These are phyloP conservation scores for Diatrype stigma DNA, from an alignment of 2,329 filamentous ascomycete genomes.

Conservation along the genomic window DNA sequence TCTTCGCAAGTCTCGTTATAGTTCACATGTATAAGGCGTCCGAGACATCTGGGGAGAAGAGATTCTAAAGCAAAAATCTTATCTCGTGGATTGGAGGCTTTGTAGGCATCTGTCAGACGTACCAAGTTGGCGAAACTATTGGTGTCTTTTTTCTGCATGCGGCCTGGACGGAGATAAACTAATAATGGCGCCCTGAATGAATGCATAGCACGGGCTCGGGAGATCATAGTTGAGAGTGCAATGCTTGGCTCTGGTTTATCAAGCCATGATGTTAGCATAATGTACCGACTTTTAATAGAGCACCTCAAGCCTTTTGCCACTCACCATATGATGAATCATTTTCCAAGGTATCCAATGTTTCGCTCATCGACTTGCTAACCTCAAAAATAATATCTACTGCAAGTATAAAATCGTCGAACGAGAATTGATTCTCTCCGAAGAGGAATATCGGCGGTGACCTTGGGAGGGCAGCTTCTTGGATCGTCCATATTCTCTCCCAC, in stretches of 20 bases:
- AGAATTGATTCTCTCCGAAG: constrained; percentile 1
- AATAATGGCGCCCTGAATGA: too few relatives aligned
- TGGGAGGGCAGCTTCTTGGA: constrained; percentile 5
- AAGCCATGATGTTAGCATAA: too few relatives aligned
- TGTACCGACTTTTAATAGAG: too few relatives aligned
- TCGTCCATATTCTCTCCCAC: constrained; percentile 8
- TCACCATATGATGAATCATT: not conserved
- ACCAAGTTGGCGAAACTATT: not conserved
- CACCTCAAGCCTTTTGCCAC: too few relatives aligned
- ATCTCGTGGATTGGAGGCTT: constrained; percentile 2
- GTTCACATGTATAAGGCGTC: not conserved
- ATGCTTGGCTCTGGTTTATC: too few relatives aligned
- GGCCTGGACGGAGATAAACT: not conserved
- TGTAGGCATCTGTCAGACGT: not conserved
- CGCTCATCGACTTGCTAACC: not conserved
- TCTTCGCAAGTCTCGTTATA: constrained; percentile 1
- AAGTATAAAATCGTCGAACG: not conserved
- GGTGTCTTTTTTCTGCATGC: not conserved
- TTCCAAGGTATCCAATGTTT: not conserved
- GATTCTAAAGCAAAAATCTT: constrained; percentile 6
- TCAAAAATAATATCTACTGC: not conserved
- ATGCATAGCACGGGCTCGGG: too few relatives aligned
- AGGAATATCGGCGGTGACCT: not conserved
- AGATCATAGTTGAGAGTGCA: too few relatives aligned
- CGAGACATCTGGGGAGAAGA: not conserved